Evolutionary conservation across 208 protist genomes (phyloP).

Genomic region (Leishmania arabica): DNA sequence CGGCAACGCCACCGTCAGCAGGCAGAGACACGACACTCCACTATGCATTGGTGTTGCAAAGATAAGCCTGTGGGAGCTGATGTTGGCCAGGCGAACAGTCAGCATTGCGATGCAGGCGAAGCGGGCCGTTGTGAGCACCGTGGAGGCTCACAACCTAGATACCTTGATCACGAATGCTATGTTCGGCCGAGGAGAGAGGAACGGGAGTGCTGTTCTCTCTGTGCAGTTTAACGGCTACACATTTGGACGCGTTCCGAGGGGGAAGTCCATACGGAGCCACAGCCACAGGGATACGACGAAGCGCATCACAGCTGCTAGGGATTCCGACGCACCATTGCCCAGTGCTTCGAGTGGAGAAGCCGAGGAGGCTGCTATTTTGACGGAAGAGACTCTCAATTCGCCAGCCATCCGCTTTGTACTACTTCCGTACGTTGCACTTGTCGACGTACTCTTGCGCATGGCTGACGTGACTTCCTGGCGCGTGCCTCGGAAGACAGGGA

Average conservation of each 20-base stretch:
- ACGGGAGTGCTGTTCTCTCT: constrained; percentile 71
- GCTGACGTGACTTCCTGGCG: constrained; percentile 72
- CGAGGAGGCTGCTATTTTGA: background rate
- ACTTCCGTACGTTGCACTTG: constrained; percentile 76
- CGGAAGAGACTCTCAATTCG: constrained; percentile 41
- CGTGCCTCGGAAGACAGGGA: constrained; percentile 50
- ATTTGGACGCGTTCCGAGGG: constrained; percentile 54
- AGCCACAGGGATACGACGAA: background rate
- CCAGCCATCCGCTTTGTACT: constrained; percentile 69
- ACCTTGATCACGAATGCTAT: constrained; percentile 70
- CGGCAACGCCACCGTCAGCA: constrained; percentile 8
- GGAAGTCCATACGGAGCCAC: constrained; percentile 39
- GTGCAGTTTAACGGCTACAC: constrained; percentile 69
- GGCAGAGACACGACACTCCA: constrained; percentile 40
- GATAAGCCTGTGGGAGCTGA: constrained; percentile 69
- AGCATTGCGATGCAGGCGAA: constrained; percentile 80
- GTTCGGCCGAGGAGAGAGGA: constrained; percentile 67
- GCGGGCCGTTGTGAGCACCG: constrained; percentile 44
- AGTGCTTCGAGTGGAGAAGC: constrained; percentile 1
- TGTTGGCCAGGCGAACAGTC: constrained; percentile 58
- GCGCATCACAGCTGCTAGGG: constrained; percentile 3
- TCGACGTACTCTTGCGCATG: constrained; percentile 53
- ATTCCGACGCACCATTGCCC: constrained; percentile 10
- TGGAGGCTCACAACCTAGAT: constrained; percentile 72
- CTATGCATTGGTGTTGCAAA: constrained; percentile 87